These are phyloP conservation scores for Talaromyces wortmannii DNA, from an alignment of 495 filamentous ascomycete genomes.

Conservation along the genomic window DNA sequence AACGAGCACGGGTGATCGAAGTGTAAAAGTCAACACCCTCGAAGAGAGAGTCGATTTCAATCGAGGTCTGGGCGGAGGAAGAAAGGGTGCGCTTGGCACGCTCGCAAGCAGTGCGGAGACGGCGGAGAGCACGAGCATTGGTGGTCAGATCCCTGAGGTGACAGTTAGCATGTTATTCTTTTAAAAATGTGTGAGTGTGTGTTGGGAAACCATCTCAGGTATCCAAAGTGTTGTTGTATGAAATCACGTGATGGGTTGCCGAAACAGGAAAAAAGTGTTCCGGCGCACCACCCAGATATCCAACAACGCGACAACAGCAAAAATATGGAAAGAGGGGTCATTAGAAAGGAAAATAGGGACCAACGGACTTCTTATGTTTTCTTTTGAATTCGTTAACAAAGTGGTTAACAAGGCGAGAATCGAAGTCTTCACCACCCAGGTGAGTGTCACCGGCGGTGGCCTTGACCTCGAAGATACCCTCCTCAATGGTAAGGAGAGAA, in stretches of 20 bases:
- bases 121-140: constrained; percentile 94
- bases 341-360: background rate
- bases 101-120: constrained; percentile 97
- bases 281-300: no score
- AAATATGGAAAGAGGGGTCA: background rate
- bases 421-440: constrained; percentile 98
- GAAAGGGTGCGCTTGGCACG: constrained; percentile 98
- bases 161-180: constrained; percentile 12
- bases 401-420: constrained; percentile 95
- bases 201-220: no score
- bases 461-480: constrained; percentile 99
- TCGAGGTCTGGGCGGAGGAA: constrained; percentile 92
- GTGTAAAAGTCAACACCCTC: constrained; percentile 98
- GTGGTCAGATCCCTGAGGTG: constrained; percentile 58
- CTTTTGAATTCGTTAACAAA: constrained; percentile 91
- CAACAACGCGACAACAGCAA: background rate
- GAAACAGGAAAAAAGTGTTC: background rate
- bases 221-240: background rate
- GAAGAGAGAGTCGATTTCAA: constrained; percentile 98
- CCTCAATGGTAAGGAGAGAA: constrained; percentile 95
- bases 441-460: constrained; percentile 98
- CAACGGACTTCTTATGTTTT: constrained; percentile 62
- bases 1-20: constrained; percentile 97
- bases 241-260: background rate
- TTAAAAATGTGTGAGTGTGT: no score